phyloP scores from a whole-genome alignment of 192 early-diverging fungal species.

The Kickxella alabastrina region DNA sequence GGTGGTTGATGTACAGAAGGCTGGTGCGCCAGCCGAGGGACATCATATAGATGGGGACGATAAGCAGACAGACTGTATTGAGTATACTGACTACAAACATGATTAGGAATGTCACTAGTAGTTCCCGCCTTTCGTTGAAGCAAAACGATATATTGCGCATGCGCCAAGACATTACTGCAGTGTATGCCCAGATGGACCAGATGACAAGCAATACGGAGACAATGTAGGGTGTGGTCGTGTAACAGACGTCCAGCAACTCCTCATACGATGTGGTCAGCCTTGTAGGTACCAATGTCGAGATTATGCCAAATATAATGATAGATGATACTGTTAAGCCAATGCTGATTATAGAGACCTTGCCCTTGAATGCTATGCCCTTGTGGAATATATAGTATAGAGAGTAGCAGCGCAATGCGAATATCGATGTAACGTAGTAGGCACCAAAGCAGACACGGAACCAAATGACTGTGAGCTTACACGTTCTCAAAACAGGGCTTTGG shows the following conservation, averaged over 20 bases:
- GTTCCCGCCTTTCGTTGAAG: slow-evolving; percentile 10
- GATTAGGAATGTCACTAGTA: slow-evolving; percentile 1
- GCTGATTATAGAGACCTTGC: neutral
- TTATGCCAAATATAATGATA: slow-evolving; percentile 2
- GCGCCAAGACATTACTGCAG: slow-evolving; percentile 7
- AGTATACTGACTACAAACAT: neutral
- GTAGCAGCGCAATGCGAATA: slow-evolving; percentile 11
- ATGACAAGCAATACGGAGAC: neutral
- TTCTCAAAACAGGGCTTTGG: neutral
- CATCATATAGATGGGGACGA: slow-evolving; percentile 3
- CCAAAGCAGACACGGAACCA: slow-evolving; percentile 10
- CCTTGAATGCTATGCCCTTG: slow-evolving; percentile 11
- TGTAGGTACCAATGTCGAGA: slow-evolving; percentile 6
- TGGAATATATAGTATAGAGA: slow-evolving; percentile 11
- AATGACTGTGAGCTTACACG: slow-evolving; percentile 9
- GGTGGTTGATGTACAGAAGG: slow-evolving; percentile 13
- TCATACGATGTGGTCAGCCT: slow-evolving; percentile 11
- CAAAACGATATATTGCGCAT: slow-evolving; percentile 11
- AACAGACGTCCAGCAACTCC: slow-evolving; percentile 9
- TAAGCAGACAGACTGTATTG: slow-evolving; percentile 9
- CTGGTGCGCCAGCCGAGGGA: slow-evolving; percentile 6
- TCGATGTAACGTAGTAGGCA: slow-evolving; percentile 2
- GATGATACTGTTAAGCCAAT: neutral
- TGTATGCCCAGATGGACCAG: slow-evolving; percentile 6
- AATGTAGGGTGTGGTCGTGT: slow-evolving; percentile 1